Evolutionary conservation across 2,329 filamentous ascomycete genomes (phyloP).

Genomic region (Exophiala phaeomuriformis): DNA sequence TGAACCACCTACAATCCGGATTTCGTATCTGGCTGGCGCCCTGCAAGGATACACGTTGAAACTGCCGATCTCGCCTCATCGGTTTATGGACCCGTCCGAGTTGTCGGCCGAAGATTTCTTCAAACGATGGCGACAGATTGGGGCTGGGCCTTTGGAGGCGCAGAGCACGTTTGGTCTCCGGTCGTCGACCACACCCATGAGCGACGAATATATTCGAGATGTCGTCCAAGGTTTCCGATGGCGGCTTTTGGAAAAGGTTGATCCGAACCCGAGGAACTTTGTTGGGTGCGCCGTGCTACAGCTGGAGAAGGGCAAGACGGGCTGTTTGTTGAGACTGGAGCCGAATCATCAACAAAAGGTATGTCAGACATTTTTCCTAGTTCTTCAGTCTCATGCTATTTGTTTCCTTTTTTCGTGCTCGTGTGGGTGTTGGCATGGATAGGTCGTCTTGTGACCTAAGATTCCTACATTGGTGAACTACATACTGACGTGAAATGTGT

Average conservation of each 20-base stretch:
- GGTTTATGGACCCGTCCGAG: constrained; percentile 92
- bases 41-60: constrained; percentile 88
- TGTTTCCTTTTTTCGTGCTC: not conserved
- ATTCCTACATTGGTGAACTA: too few species aligned
- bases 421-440: not conserved
- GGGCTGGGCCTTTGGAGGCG: constrained; percentile 74
- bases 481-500: too few species aligned
- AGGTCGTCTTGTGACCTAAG: too few species aligned
- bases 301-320: constrained; percentile 76
- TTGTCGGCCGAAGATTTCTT: constrained; percentile 90
- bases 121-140: constrained; percentile 98
- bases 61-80: constrained; percentile 79
- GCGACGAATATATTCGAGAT: constrained; percentile 61
- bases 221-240: constrained; percentile 75
- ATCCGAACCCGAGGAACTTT: constrained; percentile 88
- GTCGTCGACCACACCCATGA: constrained; percentile 57
- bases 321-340: constrained; percentile 86
- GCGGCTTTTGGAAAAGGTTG: constrained; percentile 76
- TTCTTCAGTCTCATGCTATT: not conserved
- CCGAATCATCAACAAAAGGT: constrained; percentile 90
- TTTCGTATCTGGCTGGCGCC: constrained; percentile 89
- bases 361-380: constrained; percentile 34
- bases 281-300: constrained; percentile 81
- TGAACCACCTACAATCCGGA: constrained; percentile 80
- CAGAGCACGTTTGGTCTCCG: constrained; percentile 66